Conservation (phyloP, 495 filamentous ascomycete genomes). For the Penicillium fimorum region DNA sequence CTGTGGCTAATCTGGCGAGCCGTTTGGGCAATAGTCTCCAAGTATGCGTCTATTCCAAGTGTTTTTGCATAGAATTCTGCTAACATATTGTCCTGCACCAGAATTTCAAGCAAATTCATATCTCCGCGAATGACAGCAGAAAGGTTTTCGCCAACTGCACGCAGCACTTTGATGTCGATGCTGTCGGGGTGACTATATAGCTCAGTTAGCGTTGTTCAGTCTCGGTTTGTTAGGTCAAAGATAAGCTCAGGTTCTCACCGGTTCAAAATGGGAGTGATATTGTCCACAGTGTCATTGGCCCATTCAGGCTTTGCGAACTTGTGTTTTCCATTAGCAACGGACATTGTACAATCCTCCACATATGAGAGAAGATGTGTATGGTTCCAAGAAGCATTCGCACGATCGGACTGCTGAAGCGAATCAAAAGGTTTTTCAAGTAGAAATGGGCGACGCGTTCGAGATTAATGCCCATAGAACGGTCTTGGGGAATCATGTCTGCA, state of each 20-base stretch:
- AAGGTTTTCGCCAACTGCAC: conserved; percentile 37
- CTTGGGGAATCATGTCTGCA: background rate
- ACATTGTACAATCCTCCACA: conserved; percentile 10
- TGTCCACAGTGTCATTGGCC: conserved; percentile 31
- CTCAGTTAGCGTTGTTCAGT: conserved; percentile 3
- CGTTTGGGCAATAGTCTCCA: conserved; percentile 21
- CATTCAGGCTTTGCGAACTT: conserved; percentile 28
- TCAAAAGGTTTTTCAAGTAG: conserved; percentile 20
- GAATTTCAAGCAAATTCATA: conserved; percentile 39
- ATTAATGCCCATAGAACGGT: conserved; percentile 3
- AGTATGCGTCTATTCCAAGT: conserved; percentile 17
- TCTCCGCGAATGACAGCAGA: conserved; percentile 37
- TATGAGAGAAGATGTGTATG: conserved; percentile 21
- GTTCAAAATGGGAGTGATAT: conserved; percentile 35
- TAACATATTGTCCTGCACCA: conserved; percentile 41
- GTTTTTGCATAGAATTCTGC: conserved; percentile 36
- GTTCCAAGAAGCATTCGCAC: background rate
- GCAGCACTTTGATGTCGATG: conserved; percentile 27
- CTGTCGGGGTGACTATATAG: conserved; percentile 13
- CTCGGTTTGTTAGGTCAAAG: background rate
- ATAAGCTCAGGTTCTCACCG: background rate
- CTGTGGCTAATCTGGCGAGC: conserved; percentile 34
- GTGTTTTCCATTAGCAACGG: conserved; percentile 16
- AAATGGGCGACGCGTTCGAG: conserved; percentile 24
- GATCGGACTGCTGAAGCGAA: conserved; percentile 5